These are phyloP conservation scores for Yarrowia yakushimensis DNA, from an alignment of 805 yeast species.

Conservation along the genomic window DNA sequence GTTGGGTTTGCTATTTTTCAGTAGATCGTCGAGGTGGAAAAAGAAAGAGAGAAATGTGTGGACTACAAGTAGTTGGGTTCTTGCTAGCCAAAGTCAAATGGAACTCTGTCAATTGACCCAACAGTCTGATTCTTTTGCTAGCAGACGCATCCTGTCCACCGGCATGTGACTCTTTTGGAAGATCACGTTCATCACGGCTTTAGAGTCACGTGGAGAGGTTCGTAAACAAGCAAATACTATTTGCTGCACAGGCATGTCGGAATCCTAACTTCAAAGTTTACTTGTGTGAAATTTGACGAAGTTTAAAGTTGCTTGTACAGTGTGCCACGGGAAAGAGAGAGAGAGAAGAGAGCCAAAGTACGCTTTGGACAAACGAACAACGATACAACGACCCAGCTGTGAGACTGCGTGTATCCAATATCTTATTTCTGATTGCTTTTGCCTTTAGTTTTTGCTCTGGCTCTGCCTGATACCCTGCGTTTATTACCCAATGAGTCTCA, in stretches of 20 bases:
- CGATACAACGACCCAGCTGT: not conserved
- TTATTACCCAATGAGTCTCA: constrained; percentile 2
- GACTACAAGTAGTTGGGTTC: no score
- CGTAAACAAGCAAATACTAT: not conserved
- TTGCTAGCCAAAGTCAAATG: no score
- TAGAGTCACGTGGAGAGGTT: not conserved
- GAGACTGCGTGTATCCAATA: not conserved
- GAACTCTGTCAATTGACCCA: not conserved
- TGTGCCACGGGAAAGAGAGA: not conserved
- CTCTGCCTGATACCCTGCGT: not conserved
- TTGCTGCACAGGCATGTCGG: not conserved
- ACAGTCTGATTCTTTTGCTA: no score
- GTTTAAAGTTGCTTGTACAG: not conserved
- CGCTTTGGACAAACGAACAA: not conserved
- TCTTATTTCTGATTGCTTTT: not conserved
- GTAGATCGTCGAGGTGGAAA: not conserved
- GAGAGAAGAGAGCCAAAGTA: not conserved
- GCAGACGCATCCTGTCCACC: no score
- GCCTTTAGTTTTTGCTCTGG: no score
- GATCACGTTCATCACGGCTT: constrained; percentile 7
- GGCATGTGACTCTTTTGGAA: not conserved
- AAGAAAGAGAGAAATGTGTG: no score
- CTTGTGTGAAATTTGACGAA: no score
- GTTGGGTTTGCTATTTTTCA: no score
- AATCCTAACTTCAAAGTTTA: no score